Percentiles rank a stretch among this genome's conserved stretches.
Evolutionary conservation across 2,329 filamentous ascomycete genomes (phyloP).

Genomic region (Corynespora cassiicola): DNA sequence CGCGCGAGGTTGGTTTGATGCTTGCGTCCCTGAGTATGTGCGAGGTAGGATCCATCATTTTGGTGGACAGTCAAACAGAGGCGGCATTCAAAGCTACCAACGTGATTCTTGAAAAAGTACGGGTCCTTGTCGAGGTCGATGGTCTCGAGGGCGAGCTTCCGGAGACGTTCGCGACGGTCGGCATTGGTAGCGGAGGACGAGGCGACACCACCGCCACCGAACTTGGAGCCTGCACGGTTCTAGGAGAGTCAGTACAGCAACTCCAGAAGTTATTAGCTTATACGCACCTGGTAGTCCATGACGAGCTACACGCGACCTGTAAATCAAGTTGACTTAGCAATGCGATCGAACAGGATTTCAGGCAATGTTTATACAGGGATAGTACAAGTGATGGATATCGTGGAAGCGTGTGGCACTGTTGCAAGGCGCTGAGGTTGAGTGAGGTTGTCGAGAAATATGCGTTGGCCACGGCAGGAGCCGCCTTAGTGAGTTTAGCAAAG

Average conservation of each 20-base stretch:
- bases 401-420: neutral
- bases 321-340: too few relatives aligned
- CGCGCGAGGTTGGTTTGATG: constrained; percentile 98
- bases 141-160: constrained; percentile 96
- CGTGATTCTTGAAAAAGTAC: constrained; percentile 99
- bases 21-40: constrained; percentile 97
- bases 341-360: too few relatives aligned
- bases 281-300: constrained; percentile 60
- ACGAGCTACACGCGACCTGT: too few relatives aligned
- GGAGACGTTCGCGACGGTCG: constrained; percentile 94
- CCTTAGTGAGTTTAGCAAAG: too few relatives aligned
- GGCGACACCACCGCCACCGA: constrained; percentile 95
- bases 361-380: too few relatives aligned
- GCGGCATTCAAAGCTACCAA: constrained; percentile 96
- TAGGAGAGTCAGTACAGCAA: constrained; percentile 54
- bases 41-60: constrained; percentile 98
- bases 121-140: constrained; percentile 99
- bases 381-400: too few relatives aligned
- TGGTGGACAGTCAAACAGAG: constrained; percentile 98
- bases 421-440: neutral
- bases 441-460: constrained; percentile 2
- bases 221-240: constrained; percentile 96
- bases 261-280: constrained; percentile 10
- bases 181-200: constrained; percentile 93
- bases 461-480: too few relatives aligned